phyloP scores from a whole-genome alignment of 331 rosid genomes.

The Pyrus hybrid region DNA sequence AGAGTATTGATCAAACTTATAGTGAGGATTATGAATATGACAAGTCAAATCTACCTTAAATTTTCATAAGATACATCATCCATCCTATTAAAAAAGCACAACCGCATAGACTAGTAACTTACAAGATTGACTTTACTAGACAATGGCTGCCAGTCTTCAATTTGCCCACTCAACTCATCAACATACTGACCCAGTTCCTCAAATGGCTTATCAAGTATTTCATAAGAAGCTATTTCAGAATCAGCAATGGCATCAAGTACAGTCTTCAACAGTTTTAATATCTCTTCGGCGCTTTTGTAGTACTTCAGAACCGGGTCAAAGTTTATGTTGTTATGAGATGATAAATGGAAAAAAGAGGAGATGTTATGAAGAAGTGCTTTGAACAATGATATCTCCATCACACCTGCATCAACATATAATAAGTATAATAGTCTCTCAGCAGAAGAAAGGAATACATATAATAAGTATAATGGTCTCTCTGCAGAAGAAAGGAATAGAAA shows the following conservation, averaged over 20 bases:
- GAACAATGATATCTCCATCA: slow-evolving; percentile 79
- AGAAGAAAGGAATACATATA: too few species aligned
- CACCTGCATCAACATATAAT: slow-evolving; percentile 52
- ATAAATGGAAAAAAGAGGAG: slow-evolving; percentile 62
- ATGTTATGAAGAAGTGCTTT: slow-evolving; percentile 54
- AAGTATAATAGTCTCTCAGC: background rate
- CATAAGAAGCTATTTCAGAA: slow-evolving; percentile 59
- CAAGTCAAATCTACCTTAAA: slow-evolving; percentile 12
- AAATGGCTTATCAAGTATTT: slow-evolving; percentile 49
- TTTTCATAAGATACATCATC: background rate
- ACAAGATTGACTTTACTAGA: slow-evolving; percentile 90
- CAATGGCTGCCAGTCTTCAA: slow-evolving; percentile 75
- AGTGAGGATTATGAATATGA: slow-evolving; percentile 7
- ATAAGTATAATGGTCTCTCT: too few species aligned
- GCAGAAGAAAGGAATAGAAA: background rate
- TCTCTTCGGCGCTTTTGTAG: slow-evolving; percentile 61
- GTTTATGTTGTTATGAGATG: slow-evolving; percentile 51
- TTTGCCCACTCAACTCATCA: slow-evolving; percentile 65
- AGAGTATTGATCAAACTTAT: background rate
- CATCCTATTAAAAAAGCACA: slow-evolving; percentile 2
- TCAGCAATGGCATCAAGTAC: slow-evolving; percentile 61
- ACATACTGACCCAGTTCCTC: slow-evolving; percentile 59
- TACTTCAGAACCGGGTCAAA: slow-evolving; percentile 64
- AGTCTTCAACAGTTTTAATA: slow-evolving; percentile 68
- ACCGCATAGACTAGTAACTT: slow-evolving; percentile 35